Evolutionary conservation across 768 basidiomycete genomes (phyloP).

Genomic region (Boletus bicolor): DNA sequence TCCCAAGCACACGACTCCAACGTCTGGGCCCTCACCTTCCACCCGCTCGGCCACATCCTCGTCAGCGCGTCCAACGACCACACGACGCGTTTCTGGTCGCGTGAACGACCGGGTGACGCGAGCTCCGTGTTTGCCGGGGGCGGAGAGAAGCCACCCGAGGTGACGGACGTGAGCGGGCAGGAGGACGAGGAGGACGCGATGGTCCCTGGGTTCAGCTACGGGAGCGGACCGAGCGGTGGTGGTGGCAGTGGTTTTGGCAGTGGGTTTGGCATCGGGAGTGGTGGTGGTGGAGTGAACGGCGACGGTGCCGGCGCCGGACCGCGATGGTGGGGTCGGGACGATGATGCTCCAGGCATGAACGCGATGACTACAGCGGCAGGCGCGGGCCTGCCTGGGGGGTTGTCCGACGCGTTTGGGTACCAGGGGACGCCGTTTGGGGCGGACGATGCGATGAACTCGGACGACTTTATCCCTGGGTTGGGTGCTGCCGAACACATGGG

Average conservation of each 20-base stretch:
- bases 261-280: constrained; percentile 19
- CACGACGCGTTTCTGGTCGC: constrained; percentile 98
- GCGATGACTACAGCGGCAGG: not conserved
- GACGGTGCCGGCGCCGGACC: not conserved
- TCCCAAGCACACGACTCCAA: constrained; percentile 98
- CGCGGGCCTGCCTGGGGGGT: constrained; percentile 14
- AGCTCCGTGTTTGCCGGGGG: constrained; percentile 75
- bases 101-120: constrained; percentile 83
- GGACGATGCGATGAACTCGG: constrained; percentile 35
- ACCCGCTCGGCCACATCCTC: constrained; percentile 93
- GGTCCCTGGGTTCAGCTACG: constrained; percentile 71
- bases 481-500: constrained; percentile 37
- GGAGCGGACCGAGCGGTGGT: not conserved
- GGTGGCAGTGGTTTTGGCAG: constrained; percentile 3
- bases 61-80: constrained; percentile 96
- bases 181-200: constrained; percentile 75
- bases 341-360: constrained; percentile 30
- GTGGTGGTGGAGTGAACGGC: constrained; percentile 21
- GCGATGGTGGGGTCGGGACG: constrained; percentile 48
- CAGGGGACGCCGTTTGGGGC: constrained; percentile 24
- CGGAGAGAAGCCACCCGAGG: constrained; percentile 81
- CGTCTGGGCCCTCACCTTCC: constrained; percentile 94
- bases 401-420: constrained; percentile 22
- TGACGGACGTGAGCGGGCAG: constrained; percentile 50
- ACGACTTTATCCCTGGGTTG: constrained; percentile 67